Percentiles rank a stretch among this genome's conserved stretches.
phyloP scores from a whole-genome alignment of 805 yeast genomes.

The Lipomyces oligophaga region DNA sequence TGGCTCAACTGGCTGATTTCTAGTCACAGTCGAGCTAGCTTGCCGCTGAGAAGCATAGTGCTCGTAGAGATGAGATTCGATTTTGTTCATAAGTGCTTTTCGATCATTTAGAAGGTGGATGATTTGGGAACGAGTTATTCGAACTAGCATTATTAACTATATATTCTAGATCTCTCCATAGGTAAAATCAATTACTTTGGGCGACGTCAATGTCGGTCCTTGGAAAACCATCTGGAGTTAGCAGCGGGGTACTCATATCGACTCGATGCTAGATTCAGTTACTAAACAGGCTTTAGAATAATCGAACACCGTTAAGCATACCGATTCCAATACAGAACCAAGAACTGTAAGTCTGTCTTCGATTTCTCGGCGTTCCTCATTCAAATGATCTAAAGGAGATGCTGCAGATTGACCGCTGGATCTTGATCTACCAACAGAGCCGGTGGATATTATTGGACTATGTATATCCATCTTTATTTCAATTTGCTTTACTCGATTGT shows the following conservation, averaged over 20 bases:
- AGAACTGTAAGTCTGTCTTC: slow-evolving; percentile 20
- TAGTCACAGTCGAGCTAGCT: not conserved
- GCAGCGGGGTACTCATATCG: slow-evolving; percentile 61
- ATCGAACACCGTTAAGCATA: not conserved
- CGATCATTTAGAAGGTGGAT: slow-evolving; percentile 70
- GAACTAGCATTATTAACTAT: slow-evolving; percentile 37
- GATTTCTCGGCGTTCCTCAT: slow-evolving; percentile 7
- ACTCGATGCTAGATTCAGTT: slow-evolving; percentile 41
- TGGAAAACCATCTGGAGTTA: slow-evolving; percentile 79
- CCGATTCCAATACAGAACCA: slow-evolving; percentile 18
- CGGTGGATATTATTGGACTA: not conserved
- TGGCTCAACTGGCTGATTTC: slow-evolving; percentile 4
- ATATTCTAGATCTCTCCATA: not conserved
- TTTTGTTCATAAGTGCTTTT: slow-evolving; percentile 44
- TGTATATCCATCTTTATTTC: not conserved
- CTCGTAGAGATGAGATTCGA: slow-evolving; percentile 47
- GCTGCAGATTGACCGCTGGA: not conserved
- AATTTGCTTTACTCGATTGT: no score
- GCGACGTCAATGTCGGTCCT: slow-evolving; percentile 78
- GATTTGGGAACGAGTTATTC: slow-evolving; percentile 60
- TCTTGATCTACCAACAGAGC: not conserved
- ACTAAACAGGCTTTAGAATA: not conserved
- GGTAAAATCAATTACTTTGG: slow-evolving; percentile 33
- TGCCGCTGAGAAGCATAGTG: slow-evolving; percentile 39
- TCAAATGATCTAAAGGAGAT: not conserved